Conservation (phyloP, 805 yeast genomes). For the Wickerhamomyces bovis region DNA sequence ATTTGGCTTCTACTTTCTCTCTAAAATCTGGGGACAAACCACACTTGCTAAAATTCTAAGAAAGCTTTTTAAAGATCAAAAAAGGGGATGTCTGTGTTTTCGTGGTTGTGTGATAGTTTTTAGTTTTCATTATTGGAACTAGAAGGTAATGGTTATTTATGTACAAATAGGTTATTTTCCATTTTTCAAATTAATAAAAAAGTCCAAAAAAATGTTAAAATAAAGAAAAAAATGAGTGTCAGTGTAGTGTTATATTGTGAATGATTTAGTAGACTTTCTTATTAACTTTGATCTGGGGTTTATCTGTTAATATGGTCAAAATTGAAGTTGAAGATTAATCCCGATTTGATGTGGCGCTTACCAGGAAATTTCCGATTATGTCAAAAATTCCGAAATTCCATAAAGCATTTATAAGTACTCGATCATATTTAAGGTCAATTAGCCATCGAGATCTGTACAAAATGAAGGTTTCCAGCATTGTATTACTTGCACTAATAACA, state of each 20-base stretch:
- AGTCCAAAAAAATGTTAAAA: neutral
- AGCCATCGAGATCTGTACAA: too few relatives aligned
- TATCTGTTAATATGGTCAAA: too few relatives aligned
- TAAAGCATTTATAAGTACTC: too few relatives aligned
- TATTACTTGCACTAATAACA: neutral
- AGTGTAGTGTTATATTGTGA: too few relatives aligned
- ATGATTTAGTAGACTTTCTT: too few relatives aligned
- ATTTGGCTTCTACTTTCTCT: conserved; percentile 92
- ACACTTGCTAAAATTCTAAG: conserved; percentile 93
- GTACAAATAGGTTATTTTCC: neutral
- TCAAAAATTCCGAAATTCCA: too few relatives aligned
- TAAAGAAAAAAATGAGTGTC: neutral
- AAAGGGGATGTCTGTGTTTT: neutral
- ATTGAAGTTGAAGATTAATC: too few relatives aligned
- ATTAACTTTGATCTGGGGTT: too few relatives aligned
- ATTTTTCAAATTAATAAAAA: neutral
- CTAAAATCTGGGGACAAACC: conserved; percentile 98
- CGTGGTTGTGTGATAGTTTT: neutral
- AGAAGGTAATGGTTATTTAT: neutral
- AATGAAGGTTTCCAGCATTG: neutral
- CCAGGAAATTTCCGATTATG: too few relatives aligned
- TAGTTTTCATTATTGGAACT: neutral
- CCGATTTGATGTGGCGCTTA: too few relatives aligned
- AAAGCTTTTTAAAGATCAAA: neutral
- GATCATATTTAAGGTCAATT: too few relatives aligned